A percentile compares a stretch with the other conserved stretches of the same genome.
Evolutionary conservation across 306 rosid species (phyloP).

Genomic region (Phaseolus lunatus): DNA sequence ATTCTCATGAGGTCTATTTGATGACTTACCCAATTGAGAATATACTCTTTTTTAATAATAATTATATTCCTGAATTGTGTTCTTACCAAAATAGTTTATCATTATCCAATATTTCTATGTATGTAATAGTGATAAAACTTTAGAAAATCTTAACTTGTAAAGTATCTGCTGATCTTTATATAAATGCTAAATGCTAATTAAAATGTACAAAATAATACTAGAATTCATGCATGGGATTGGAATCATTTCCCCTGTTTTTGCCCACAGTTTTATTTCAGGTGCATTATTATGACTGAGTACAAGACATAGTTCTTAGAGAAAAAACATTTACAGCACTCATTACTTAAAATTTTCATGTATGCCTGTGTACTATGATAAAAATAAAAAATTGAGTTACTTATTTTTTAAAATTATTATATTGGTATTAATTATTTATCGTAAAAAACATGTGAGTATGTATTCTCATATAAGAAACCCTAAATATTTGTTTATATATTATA

Average conservation of each 20-base stretch:
- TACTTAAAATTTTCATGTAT: no score
- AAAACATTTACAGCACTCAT: no score
- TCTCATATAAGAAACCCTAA: no score
- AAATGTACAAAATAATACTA: not conserved
- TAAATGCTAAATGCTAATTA: conserved; percentile 32
- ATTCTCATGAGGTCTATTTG: conserved; percentile 40
- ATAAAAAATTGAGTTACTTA: no score
- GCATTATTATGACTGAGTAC: not conserved
- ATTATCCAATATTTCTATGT: conserved; percentile 31
- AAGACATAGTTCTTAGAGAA: not conserved
- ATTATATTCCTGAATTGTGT: conserved; percentile 37
- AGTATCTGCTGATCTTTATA: conserved; percentile 27
- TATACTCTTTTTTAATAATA: conserved; percentile 37
- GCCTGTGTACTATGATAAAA: no score
- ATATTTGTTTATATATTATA: no score
- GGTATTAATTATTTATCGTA: no score
- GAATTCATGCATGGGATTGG: not conserved
- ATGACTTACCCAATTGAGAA: conserved; percentile 38
- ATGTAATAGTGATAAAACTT: conserved; percentile 11
- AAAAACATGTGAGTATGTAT: no score
- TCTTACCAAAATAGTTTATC: conserved; percentile 39
- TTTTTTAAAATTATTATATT: no score
- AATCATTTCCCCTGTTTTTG: conserved; percentile 19
- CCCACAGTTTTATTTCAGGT: conserved; percentile 33
- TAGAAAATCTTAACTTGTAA: conserved; percentile 28